phyloP scores from a whole-genome alignment of 208 protist species.

The Crithidia mellificae region DNA sequence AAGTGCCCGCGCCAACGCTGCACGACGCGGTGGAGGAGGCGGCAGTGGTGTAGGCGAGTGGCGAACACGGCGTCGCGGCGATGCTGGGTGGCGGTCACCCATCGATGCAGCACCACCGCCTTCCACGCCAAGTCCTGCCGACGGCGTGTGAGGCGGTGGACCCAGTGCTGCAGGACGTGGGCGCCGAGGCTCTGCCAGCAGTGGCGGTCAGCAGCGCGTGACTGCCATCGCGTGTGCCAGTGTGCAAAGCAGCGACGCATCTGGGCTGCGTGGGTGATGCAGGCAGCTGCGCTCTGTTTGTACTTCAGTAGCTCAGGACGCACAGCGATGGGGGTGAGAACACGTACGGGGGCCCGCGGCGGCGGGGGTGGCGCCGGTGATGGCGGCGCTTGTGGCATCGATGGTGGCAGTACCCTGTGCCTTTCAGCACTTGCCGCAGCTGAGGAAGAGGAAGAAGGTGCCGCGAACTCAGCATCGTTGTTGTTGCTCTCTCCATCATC shows the following conservation, averaged over 20 bases:
- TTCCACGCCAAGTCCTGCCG: constrained; percentile 3
- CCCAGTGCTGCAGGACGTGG: constrained; percentile 8
- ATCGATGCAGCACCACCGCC: constrained; percentile 14
- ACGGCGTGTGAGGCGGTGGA: constrained; percentile 16
- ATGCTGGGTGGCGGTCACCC: constrained; percentile 1
- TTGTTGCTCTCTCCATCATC: too few relatives aligned
- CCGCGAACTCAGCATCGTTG: background rate
- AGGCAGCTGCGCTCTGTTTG: constrained; percentile 7
- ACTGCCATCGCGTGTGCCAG: constrained; percentile 10
- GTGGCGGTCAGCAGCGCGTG: constrained; percentile 15
- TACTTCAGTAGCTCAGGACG: constrained; percentile 21
- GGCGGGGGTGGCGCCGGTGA: background rate
- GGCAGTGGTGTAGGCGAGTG: constrained; percentile 8
- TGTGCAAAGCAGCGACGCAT: constrained; percentile 19
- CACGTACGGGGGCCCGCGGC: constrained; percentile 12
- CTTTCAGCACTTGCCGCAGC: background rate
- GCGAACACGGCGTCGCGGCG: constrained; percentile 12
- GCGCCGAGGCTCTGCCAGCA: constrained; percentile 4
- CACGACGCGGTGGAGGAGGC: constrained; percentile 17
- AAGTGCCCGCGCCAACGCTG: constrained; percentile 8
- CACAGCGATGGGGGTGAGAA: background rate
- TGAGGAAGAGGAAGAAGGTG: background rate
- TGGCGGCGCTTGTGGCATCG: too few relatives aligned
- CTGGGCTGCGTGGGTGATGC: constrained; percentile 8
- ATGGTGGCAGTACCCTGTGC: too few relatives aligned